Evolutionary conservation across 2,329 filamentous ascomycete species (phyloP).

Genomic region (Lasiodiplodia gonubiensis): DNA sequence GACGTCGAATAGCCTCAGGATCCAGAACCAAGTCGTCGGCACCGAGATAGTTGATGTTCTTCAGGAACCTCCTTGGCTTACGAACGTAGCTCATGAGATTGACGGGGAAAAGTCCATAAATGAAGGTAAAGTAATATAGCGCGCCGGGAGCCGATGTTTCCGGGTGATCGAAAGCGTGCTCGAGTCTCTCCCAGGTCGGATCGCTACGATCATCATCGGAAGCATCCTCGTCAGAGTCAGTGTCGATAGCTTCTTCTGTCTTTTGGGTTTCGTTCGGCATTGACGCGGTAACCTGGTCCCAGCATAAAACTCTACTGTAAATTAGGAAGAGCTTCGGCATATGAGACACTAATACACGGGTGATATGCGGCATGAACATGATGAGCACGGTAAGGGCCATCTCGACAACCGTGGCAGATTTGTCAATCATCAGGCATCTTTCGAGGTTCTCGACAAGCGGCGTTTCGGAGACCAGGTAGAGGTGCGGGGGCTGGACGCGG

Average conservation of each 20-base stretch:
- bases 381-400: slow-evolving; percentile 75
- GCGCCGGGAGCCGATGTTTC: slow-evolving; percentile 67
- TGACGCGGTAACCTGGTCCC: slow-evolving; percentile 61
- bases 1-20: slow-evolving; percentile 74
- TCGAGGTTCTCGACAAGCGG: slow-evolving; percentile 73
- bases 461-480: slow-evolving; percentile 75
- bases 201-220: slow-evolving; percentile 45
- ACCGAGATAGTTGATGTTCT: slow-evolving; percentile 72
- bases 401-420: slow-evolving; percentile 77
- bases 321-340: slow-evolving; percentile 80
- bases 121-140: slow-evolving; percentile 76
- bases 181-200: slow-evolving; percentile 67
- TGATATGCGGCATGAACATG: slow-evolving; percentile 84
- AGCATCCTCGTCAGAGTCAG: slow-evolving; percentile 39
- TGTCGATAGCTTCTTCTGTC: slow-evolving; percentile 34
- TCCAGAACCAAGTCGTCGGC: slow-evolving; percentile 79
- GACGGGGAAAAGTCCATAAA: slow-evolving; percentile 83
- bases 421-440: slow-evolving; percentile 76
- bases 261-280: slow-evolving; percentile 31
- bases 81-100: slow-evolving; percentile 88
- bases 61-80: slow-evolving; percentile 78
- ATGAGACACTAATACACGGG: slow-evolving; percentile 68
- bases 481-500: slow-evolving; percentile 76
- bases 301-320: slow-evolving; percentile 79
- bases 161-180: slow-evolving; percentile 66